phyloP scores from a whole-genome alignment of 306 rosid genomes.

The Parietaria judaica region DNA sequence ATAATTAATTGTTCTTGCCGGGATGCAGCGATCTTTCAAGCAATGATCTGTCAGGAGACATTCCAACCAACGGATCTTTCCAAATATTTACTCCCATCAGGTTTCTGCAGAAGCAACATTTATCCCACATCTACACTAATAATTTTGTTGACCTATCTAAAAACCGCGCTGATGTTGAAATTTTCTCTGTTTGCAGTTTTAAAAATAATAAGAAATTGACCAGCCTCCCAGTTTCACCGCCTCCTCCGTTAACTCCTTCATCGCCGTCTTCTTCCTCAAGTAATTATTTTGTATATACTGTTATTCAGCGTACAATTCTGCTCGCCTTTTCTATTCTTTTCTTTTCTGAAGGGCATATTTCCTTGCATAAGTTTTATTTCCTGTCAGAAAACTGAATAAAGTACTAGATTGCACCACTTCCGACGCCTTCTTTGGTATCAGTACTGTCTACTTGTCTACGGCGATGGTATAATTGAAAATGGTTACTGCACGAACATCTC shows the following conservation, averaged over 20 bases:
- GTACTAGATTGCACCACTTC: not conserved
- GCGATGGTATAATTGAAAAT: not conserved
- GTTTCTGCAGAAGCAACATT: slow-evolving; percentile 29
- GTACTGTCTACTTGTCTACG: not conserved
- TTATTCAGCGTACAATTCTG: not conserved
- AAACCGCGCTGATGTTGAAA: slow-evolving; percentile 11
- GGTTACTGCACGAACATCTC: not conserved
- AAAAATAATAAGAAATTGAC: slow-evolving; percentile 32
- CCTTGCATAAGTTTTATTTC: not conserved
- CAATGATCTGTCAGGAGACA: slow-evolving; percentile 46
- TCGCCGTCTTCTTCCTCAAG: slow-evolving; percentile 36
- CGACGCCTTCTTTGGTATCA: not conserved
- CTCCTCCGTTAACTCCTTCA: slow-evolving; percentile 36
- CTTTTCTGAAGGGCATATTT: not conserved
- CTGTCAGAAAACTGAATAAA: not conserved
- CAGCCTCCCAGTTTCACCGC: slow-evolving; percentile 15
- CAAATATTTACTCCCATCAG: slow-evolving; percentile 82
- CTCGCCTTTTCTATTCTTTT: too few species aligned
- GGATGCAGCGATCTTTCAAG: slow-evolving; percentile 79
- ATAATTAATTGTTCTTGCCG: slow-evolving; percentile 9
- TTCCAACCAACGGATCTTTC: slow-evolving; percentile 80
- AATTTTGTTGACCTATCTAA: not conserved
- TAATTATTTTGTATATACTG: slow-evolving; percentile 8
- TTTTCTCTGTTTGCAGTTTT: slow-evolving; percentile 48
- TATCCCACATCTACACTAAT: not conserved